Evolutionary conservation across 2,329 filamentous ascomycete genomes (phyloP).

Genomic region (Nemania serpens): DNA sequence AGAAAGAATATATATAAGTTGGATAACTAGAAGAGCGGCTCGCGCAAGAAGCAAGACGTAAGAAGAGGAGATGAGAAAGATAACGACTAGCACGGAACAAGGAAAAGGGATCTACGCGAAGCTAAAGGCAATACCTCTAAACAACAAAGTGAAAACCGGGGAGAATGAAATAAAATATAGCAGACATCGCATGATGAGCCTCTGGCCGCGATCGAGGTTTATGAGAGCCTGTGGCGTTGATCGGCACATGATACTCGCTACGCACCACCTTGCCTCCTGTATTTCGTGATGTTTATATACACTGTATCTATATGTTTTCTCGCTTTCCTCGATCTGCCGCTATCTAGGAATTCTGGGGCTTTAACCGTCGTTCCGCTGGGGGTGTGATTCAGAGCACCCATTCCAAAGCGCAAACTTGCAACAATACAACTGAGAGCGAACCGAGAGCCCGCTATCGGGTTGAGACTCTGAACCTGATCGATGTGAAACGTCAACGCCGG

Average conservation of each 20-base stretch:
- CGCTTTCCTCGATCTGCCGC: slow-evolving; percentile 23
- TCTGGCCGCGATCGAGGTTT: slow-evolving; percentile 24
- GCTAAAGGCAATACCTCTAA: slow-evolving; percentile 16
- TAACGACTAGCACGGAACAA: slow-evolving; percentile 21
- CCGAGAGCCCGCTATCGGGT: too few relatives aligned
- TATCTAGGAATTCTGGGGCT: slow-evolving; percentile 9
- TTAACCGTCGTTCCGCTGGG: too few relatives aligned
- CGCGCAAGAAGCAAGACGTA: slow-evolving; percentile 20
- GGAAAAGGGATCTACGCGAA: slow-evolving; percentile 12
- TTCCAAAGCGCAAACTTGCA: too few relatives aligned
- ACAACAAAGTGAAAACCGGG: slow-evolving; percentile 15
- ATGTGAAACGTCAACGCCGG: slow-evolving; percentile 22
- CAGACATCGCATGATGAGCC: not conserved
- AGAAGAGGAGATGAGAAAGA: slow-evolving; percentile 13
- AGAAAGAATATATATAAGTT: not conserved
- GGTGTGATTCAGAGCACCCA: too few relatives aligned
- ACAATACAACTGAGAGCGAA: too few relatives aligned
- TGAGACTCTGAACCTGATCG: too few relatives aligned
- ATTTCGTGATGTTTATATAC: slow-evolving; percentile 2
- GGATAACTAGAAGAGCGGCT: slow-evolving; percentile 22
- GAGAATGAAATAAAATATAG: slow-evolving; percentile 4
- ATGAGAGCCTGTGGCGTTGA: slow-evolving; percentile 25
- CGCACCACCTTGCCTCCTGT: not conserved
- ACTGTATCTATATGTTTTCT: not conserved
- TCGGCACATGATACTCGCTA: slow-evolving; percentile 21